These are phyloP conservation scores for Aspergillus alliaceus DNA, from an alignment of 2,329 filamentous ascomycete species.

Conservation along the genomic window DNA sequence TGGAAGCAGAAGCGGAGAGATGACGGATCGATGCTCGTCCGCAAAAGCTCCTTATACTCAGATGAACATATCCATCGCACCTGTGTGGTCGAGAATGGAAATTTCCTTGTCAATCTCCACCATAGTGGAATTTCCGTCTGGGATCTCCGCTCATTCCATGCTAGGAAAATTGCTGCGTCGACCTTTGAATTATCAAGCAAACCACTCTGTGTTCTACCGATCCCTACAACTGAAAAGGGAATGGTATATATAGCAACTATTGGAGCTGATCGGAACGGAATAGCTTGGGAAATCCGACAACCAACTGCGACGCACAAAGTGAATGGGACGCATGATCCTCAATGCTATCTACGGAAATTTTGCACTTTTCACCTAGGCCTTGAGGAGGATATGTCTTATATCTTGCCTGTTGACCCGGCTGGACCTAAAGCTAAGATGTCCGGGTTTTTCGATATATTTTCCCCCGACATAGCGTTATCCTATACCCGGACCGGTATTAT, in stretches of 20 bases:
- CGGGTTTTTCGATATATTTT: conserved; percentile 82
- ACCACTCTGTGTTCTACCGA: conserved; percentile 74
- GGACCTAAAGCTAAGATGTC: conserved; percentile 70
- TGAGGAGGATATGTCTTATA: conserved; percentile 53
- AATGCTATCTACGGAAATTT: conserved; percentile 61
- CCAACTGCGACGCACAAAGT: conserved; percentile 44
- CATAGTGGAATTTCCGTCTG: conserved; percentile 71
- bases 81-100: conserved; percentile 72
- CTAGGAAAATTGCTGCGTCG: conserved; percentile 59
- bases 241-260: conserved; percentile 75
- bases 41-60: conserved; percentile 68
- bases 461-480: conserved; percentile 80
- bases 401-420: conserved; percentile 83
- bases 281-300: conserved; percentile 76
- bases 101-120: conserved; percentile 78
- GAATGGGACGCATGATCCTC: conserved; percentile 29
- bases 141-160: conserved; percentile 67
- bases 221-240: conserved; percentile 61
- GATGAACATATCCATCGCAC: conserved; percentile 76
- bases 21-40: conserved; percentile 57
- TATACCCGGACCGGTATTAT: conserved; percentile 75
- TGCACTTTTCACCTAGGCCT: conserved; percentile 68
- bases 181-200: conserved; percentile 65
- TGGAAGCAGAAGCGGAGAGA: conserved; percentile 68
- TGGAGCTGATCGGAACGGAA: conserved; percentile 72